Percentiles rank a stretch among this genome's conserved stretches.
phyloP scores from a whole-genome alignment of 2,329 filamentous ascomycete species.

The Penicillium griseofulvum region DNA sequence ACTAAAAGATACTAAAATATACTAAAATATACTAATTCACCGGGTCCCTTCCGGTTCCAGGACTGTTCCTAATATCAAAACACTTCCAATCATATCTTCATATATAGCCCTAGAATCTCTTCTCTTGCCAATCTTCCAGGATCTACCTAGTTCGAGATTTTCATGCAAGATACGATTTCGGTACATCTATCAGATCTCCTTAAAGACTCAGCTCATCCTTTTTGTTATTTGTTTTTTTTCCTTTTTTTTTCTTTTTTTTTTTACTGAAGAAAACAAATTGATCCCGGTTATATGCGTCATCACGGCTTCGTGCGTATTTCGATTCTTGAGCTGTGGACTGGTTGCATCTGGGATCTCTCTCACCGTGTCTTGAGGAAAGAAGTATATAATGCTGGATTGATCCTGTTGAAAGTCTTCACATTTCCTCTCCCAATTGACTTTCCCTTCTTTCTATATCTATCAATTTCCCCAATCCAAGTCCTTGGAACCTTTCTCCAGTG shows the following conservation, averaged over 20 bases:
- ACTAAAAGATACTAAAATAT: neutral
- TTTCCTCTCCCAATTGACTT: neutral
- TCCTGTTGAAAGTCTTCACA: neutral
- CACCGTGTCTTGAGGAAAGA: neutral
- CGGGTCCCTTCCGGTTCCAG: neutral
- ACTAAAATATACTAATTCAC: neutral
- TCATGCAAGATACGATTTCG: neutral
- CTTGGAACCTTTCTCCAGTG: conserved; percentile 16
- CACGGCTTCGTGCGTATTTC: neutral
- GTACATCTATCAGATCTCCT: neutral
- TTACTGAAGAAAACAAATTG: neutral
- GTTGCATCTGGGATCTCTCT: neutral
- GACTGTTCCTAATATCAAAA: neutral
- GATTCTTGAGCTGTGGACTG: neutral
- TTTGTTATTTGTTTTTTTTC: neutral
- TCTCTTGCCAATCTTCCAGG: too few relatives aligned
- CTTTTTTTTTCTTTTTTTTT: neutral
- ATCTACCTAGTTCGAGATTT: neutral
- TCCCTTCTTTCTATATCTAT: neutral
- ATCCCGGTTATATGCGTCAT: neutral
- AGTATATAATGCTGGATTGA: neutral
- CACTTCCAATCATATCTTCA: neutral
- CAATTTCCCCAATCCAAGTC: neutral
- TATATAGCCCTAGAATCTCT: too few relatives aligned
- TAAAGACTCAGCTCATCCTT: neutral